Conservation (phyloP, 1,139 yeast species). For the Meyerozyma sp. region DNA sequence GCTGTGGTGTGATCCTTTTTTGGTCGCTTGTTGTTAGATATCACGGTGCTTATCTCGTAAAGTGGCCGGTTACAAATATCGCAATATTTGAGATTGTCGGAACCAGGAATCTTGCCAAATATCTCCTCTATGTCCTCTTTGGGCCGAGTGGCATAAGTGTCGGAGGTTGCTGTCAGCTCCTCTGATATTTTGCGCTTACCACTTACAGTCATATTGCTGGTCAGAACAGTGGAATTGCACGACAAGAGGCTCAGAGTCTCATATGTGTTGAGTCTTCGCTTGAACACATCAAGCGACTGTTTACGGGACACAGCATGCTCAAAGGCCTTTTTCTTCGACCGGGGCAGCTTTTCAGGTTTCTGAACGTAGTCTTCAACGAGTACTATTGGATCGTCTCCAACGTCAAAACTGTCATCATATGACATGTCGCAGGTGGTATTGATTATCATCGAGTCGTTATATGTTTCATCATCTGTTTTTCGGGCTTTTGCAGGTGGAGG, state of each 20-base stretch:
- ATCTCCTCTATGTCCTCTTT: slow-evolving; percentile 32
- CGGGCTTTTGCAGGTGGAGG: slow-evolving; percentile 46
- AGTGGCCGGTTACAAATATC: slow-evolving; percentile 63
- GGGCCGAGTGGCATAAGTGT: background rate
- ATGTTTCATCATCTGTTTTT: background rate
- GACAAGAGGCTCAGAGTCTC: background rate
- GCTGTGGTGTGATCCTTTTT: slow-evolving; percentile 3
- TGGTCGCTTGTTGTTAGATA: slow-evolving; percentile 19
- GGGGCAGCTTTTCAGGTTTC: background rate
- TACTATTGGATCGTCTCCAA: slow-evolving; percentile 43
- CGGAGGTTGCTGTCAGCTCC: background rate
- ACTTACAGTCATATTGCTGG: background rate
- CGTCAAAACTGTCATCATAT: slow-evolving; percentile 5
- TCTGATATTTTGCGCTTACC: background rate
- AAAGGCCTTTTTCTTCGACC: background rate
- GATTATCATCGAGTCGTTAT: background rate
- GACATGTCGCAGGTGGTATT: background rate
- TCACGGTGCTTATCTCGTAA: slow-evolving; percentile 54
- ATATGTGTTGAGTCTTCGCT: slow-evolving; percentile 17
- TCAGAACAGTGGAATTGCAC: background rate
- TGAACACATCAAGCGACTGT: slow-evolving; percentile 36
- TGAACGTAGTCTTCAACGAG: slow-evolving; percentile 46
- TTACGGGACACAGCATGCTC: slow-evolving; percentile 14
- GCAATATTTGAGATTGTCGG: slow-evolving; percentile 47
- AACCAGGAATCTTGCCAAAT: slow-evolving; percentile 38